Percentiles rank a stretch among this genome's conserved stretches.
Evolutionary conservation across 1,284 basidiomycete genomes (phyloP).

Genomic region (Hymenochaete sp.): DNA sequence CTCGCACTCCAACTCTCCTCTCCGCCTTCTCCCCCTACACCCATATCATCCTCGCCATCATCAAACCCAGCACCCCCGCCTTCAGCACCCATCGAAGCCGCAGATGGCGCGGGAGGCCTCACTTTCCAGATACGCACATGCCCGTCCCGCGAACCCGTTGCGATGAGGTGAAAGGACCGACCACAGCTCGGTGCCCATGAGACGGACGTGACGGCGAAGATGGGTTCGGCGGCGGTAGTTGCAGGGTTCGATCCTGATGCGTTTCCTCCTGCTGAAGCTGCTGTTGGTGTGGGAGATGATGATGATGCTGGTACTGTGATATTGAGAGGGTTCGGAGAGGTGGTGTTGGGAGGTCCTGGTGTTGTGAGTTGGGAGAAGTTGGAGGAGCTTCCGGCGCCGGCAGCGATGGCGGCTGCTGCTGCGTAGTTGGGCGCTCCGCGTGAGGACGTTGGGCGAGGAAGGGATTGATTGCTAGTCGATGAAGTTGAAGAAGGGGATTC

Average conservation of each 20-base stretch:
- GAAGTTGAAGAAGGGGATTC: conserved; percentile 18
- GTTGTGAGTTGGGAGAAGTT: conserved; percentile 1
- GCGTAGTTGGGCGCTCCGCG: background rate
- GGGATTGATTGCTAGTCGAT: too few relatives aligned
- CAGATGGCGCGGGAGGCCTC: conserved; percentile 43
- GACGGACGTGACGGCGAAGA: conserved; percentile 66
- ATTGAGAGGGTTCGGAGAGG: too few relatives aligned
- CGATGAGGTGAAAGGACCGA: conserved; percentile 84
- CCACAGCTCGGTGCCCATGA: conserved; percentile 91
- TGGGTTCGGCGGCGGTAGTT: conserved; percentile 23
- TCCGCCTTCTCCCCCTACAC: conserved; percentile 31
- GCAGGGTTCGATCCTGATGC: conserved; percentile 11
- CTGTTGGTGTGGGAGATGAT: too few relatives aligned
- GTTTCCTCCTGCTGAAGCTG: conserved; percentile 16
- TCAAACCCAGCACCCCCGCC: conserved; percentile 25
- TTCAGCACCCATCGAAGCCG: conserved; percentile 21
- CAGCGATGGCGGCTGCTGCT: conserved; percentile 15
- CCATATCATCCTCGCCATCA: conserved; percentile 17
- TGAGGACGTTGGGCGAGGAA: background rate
- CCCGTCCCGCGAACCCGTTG: conserved; percentile 81
- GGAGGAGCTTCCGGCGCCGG: conserved; percentile 16
- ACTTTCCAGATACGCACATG: conserved; percentile 82
- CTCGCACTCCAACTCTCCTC: conserved; percentile 62
- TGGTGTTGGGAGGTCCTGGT: too few relatives aligned
- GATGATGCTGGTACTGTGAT: too few relatives aligned